Evolutionary conservation across 1,284 basidiomycete genomes (phyloP).

Genomic region (Pholiota adiposa): DNA sequence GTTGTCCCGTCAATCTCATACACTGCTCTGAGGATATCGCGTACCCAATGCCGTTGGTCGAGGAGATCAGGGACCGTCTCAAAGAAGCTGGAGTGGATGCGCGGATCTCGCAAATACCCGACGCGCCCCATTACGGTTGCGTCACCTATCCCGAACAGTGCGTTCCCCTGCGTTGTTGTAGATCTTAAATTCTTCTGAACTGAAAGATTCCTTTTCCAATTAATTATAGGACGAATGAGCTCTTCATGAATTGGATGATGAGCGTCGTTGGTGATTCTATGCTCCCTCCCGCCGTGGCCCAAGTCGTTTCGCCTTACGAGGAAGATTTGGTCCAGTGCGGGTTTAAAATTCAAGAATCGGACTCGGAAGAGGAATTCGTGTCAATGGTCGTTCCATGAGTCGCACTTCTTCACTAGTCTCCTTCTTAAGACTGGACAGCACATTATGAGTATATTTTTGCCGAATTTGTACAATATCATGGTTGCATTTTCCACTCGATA

Average conservation of each 20-base stretch:
- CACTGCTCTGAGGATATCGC: conserved; percentile 39
- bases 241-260: conserved; percentile 35
- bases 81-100: conserved; percentile 33
- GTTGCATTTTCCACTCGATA: too few species aligned
- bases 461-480: too few species aligned
- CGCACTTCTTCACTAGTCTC: too few species aligned
- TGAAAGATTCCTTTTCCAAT: too few species aligned
- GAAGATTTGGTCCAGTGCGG: conserved; percentile 27
- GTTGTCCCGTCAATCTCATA: conserved; percentile 36
- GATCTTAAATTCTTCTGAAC: too few species aligned
- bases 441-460: too few species aligned
- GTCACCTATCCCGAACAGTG: conserved; percentile 36
- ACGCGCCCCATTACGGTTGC: conserved; percentile 40
- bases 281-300: conserved; percentile 28
- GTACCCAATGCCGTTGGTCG: conserved; percentile 31
- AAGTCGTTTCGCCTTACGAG: conserved; percentile 35
- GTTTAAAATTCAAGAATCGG: conserved; percentile 16
- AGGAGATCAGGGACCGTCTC: conserved; percentile 32
- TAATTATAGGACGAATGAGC: conserved; percentile 32
- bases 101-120: conserved; percentile 27
- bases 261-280: conserved; percentile 19
- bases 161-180: conserved; percentile 12
- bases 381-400: not conserved
- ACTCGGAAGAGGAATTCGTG: conserved; percentile 24
- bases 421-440: too few species aligned